Conservation (phyloP, 2,329 filamentous ascomycete genomes). For the Cyphellophora europaea region DNA sequence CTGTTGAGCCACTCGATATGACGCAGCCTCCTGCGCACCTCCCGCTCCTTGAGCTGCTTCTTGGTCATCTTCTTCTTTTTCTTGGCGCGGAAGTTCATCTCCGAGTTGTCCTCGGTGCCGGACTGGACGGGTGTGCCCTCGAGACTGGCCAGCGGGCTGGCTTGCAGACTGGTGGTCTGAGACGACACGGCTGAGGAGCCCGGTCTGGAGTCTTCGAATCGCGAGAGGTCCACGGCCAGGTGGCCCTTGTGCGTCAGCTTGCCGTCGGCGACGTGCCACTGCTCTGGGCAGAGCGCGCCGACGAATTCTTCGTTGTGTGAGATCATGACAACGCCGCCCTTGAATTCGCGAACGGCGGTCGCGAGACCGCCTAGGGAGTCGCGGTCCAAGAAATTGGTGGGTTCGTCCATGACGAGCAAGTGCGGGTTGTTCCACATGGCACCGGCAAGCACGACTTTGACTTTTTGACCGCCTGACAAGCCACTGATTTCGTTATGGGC, state of each 20-base stretch:
- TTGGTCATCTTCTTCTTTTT: conserved; percentile 95
- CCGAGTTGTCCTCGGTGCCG: conserved; percentile 68
- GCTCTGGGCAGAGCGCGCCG: conserved; percentile 86
- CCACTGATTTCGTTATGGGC: conserved; percentile 98
- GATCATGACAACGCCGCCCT: conserved; percentile 97
- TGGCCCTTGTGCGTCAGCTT: conserved; percentile 77
- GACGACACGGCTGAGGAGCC: conserved; percentile 53
- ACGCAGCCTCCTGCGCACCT: conserved; percentile 74
- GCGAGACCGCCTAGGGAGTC: conserved; percentile 93
- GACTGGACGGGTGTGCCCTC: conserved; percentile 62
- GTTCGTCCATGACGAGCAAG: conserved; percentile 92
- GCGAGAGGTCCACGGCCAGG: conserved; percentile 62
- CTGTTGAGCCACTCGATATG: conserved; percentile 79
- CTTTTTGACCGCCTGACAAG: conserved; percentile 92
- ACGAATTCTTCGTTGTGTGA: conserved; percentile 99
- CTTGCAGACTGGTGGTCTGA: conserved; percentile 46
- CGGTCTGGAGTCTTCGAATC: conserved; percentile 75
- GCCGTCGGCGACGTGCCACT: conserved; percentile 88
- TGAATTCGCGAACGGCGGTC: conserved; percentile 97
- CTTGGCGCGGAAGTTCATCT: conserved; percentile 85
- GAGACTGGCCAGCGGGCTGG: conserved; percentile 48
- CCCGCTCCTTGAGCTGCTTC: conserved; percentile 88
- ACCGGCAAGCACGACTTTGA: conserved; percentile 94
- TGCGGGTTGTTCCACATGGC: conserved; percentile 99
- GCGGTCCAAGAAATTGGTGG: conserved; percentile 97